phyloP scores from a whole-genome alignment of 2,329 filamentous ascomycete genomes.

The Cercospora sp. region DNA sequence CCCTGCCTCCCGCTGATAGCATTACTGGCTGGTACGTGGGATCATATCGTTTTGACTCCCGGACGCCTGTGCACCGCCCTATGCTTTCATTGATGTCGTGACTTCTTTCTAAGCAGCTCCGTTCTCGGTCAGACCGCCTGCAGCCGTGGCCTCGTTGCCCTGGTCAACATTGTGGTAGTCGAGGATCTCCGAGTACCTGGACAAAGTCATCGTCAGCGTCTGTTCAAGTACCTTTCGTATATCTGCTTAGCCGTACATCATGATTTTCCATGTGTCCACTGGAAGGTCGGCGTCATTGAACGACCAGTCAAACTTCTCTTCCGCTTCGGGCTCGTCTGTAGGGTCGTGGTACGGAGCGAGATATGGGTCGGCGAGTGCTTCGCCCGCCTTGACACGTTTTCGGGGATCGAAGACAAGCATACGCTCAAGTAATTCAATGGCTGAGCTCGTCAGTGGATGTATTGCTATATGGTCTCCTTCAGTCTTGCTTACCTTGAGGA shows the following conservation, averaged over 20 bases:
- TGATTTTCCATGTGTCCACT: conserved; percentile 99
- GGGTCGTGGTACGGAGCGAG: conserved; percentile 96
- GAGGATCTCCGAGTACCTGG: conserved; percentile 96
- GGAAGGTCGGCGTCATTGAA: conserved; percentile 98
- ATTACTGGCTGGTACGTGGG: conserved; percentile 1
- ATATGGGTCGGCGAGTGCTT: conserved; percentile 88
- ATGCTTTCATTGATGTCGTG: conserved; percentile 10
- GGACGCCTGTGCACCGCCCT: conserved; percentile 13
- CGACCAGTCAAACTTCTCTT: conserved; percentile 99
- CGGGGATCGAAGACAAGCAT: conserved; percentile 99
- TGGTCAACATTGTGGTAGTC: conserved; percentile 93
- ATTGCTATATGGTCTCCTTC: background rate
- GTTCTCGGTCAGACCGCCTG: conserved; percentile 21
- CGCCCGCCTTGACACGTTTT: conserved; percentile 83
- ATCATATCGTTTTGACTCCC: background rate
- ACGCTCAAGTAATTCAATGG: conserved; percentile 87
- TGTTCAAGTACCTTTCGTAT: background rate
- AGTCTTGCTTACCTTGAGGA: conserved; percentile 44
- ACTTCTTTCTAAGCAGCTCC: conserved; percentile 18
- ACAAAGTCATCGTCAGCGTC: conserved; percentile 12
- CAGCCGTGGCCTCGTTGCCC: conserved; percentile 32
- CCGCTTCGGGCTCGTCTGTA: conserved; percentile 89
- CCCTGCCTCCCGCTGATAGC: background rate
- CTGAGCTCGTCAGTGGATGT: conserved; percentile 31
- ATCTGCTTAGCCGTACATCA: conserved; percentile 71